These are phyloP conservation scores for Kodamaea fungicola DNA, from an alignment of 1,139 yeast genomes.

Conservation along the genomic window DNA sequence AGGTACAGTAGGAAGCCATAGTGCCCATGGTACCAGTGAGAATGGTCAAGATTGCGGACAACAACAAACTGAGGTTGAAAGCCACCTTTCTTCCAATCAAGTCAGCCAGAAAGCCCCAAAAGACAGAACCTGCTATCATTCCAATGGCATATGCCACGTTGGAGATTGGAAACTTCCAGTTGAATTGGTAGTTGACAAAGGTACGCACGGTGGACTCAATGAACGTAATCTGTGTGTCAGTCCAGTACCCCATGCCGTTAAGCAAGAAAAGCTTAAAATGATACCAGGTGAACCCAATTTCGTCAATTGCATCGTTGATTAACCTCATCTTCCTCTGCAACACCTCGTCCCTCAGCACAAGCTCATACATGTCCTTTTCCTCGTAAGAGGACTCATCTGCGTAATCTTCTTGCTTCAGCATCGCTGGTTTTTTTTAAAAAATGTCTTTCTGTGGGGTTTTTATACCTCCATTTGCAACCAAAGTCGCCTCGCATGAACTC, in stretches of 20 bases:
- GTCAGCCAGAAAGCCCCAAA: constrained; percentile 22
- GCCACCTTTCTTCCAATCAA: constrained; percentile 27
- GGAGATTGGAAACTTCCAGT: constrained; percentile 29
- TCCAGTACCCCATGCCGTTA: constrained; percentile 64
- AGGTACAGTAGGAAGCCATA: constrained; percentile 25
- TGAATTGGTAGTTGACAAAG: constrained; percentile 42
- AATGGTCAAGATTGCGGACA: constrained; percentile 22
- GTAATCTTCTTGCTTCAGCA: no score
- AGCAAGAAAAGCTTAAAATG: constrained; percentile 39
- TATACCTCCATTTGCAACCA: no score
- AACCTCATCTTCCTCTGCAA: constrained; percentile 35
- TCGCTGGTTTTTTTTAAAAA: no score
- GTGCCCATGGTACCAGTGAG: constrained; percentile 29
- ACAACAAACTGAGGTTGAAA: constrained; percentile 33
- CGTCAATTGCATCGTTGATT: constrained; percentile 47
- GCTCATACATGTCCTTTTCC: constrained; percentile 14
- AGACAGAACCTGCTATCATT: constrained; percentile 51
- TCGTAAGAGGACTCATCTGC: constrained; percentile 5
- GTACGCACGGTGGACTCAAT: constrained; percentile 36
- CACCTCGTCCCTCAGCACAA: constrained; percentile 24
- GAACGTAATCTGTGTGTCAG: constrained; percentile 54
- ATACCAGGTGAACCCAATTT: constrained; percentile 50
- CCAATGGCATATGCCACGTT: constrained; percentile 34
- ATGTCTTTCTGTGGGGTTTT: no score
- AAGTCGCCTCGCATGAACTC: no score